Base-by-base conservation (phyloP, 2,329 filamentous ascomycete species). In the Ceratocystis eucalypticola region DNA sequence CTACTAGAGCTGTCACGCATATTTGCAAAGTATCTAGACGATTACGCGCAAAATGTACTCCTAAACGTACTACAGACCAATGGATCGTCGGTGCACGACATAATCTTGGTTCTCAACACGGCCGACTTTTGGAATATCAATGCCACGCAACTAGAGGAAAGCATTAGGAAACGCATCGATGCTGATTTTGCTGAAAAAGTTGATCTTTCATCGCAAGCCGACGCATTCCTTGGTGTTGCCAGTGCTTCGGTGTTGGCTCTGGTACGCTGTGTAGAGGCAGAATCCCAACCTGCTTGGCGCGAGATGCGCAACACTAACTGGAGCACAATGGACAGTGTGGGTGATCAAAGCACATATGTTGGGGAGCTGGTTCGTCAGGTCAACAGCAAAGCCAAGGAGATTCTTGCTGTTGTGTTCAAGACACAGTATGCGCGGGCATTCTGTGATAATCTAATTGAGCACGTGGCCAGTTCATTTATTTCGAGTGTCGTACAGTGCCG, bases 301-400 rank as follows among this genome's bases (percentile, higher is more conserved):
- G 94, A 97, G 77, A 99, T 99, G 94, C 88, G 87, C 69, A 96
- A 96, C 73, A 96, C 88, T 0, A 89, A 92, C 62, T 99, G 94
- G 94, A 89, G 87, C 74, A 91, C 88, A 70, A 89, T 99, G 80
- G 94, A 97, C 71, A 88, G 83, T 68, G 94, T 96, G 3, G 90
- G 90, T 57, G 94, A 99, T 74, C 91, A 96, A 73, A 96, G 91
- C 75, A 87, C 88, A 0, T 99, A 96, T 71, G 90, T 97, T 30
- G 84, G 85, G 7, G 90, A 96, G 74, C 80, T 99, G 2, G 77
- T 96, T 61, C 83, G 82, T 64, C 84, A 86, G 67, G 82, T 95
- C 67, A 89, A 91, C 72, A 78, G 80, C 3, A 87, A 85, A 69
- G 83, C 88, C 15, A 82, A 82, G 33, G 89, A 94, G 71, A 88